phyloP scores from a whole-genome alignment of 2,329 filamentous ascomycete species.

The Microcyclospora pomicola region DNA sequence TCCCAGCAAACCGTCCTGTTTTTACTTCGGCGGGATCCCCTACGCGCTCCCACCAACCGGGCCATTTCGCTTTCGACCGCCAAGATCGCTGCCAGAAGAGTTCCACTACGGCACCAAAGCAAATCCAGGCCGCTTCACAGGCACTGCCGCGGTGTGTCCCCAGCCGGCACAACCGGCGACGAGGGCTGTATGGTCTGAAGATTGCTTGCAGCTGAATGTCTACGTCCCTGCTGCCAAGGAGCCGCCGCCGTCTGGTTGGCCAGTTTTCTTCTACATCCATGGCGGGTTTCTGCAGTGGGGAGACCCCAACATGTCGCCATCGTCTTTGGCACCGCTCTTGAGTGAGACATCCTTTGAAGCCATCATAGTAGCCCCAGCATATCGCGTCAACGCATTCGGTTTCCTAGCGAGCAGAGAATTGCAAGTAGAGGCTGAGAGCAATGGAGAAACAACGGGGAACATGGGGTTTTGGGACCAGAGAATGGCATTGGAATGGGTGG shows the following conservation, averaged over 20 bases:
- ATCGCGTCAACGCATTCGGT: conserved; percentile 43
- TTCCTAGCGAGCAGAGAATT: conserved; percentile 40
- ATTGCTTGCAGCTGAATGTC: conserved; percentile 44
- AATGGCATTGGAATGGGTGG: conserved; percentile 42
- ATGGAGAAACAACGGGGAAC: conserved; percentile 32
- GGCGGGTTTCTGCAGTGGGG: conserved; percentile 43
- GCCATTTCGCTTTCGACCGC: conserved; percentile 36
- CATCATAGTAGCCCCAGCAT: conserved; percentile 42
- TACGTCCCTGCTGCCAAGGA: conserved; percentile 38
- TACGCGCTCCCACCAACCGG: conserved; percentile 39
- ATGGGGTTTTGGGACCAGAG: conserved; percentile 46
- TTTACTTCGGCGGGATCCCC: conserved; percentile 42
- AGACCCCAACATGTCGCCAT: conserved; percentile 30
- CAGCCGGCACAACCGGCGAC: conserved; percentile 28
- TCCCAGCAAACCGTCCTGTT: conserved; percentile 21
- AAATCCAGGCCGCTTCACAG: conserved; percentile 33
- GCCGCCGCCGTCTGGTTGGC: conserved; percentile 37
- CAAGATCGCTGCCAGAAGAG: conserved; percentile 32
- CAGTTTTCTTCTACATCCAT: conserved; percentile 45
- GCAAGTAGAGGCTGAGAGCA: conserved; percentile 26
- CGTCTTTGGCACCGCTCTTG: conserved; percentile 33
- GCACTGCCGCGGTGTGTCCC: conserved; percentile 34
- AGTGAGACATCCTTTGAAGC: conserved; percentile 35
- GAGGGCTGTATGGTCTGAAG: conserved; percentile 31
- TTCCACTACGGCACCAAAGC: conserved; percentile 39